These are phyloP conservation scores for Stagonosporopsis vannaccii DNA, from an alignment of 2,329 filamentous ascomycete genomes.

Conservation along the genomic window DNA sequence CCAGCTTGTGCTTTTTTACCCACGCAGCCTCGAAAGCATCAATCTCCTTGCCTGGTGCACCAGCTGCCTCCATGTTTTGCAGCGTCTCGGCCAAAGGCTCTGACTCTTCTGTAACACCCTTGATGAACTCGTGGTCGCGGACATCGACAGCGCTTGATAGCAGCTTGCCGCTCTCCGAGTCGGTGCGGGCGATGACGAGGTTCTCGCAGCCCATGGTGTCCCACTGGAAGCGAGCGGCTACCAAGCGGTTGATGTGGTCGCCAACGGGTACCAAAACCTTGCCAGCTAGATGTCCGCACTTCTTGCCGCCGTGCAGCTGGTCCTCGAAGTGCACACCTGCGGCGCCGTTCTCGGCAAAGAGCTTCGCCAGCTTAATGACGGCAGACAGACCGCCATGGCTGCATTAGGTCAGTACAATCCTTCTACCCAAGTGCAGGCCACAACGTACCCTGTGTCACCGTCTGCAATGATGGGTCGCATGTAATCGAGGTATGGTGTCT, in stretches of 20 bases:
- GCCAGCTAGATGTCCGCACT: slow-evolving; percentile 94
- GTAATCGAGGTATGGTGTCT: slow-evolving; percentile 87
- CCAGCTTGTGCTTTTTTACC: slow-evolving; percentile 83
- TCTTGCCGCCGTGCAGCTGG: slow-evolving; percentile 97
- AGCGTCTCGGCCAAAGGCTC: slow-evolving; percentile 87
- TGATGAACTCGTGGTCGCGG: slow-evolving; percentile 95
- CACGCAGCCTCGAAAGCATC: slow-evolving; percentile 85
- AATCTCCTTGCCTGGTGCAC: slow-evolving; percentile 80
- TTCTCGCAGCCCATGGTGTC: slow-evolving; percentile 98
- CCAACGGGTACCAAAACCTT: slow-evolving; percentile 94
- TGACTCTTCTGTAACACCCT: slow-evolving; percentile 80
- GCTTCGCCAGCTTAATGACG: slow-evolving; percentile 93
- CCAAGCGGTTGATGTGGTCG: slow-evolving; percentile 95
- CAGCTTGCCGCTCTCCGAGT: slow-evolving; percentile 91
- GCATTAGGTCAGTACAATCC: slow-evolving; percentile 20
- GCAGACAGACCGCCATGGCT: slow-evolving; percentile 90
- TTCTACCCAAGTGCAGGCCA: fast-evolving
- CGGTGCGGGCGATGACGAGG: slow-evolving; percentile 90
- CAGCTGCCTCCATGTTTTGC: slow-evolving; percentile 85
- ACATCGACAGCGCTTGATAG: slow-evolving; percentile 91
- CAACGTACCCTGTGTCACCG: slow-evolving; percentile 78
- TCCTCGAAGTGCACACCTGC: slow-evolving; percentile 98
- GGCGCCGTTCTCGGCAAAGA: slow-evolving; percentile 96
- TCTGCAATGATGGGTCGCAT: slow-evolving; percentile 94
- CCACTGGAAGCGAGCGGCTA: slow-evolving; percentile 95